Percentiles rank a stretch among this genome's conserved stretches.
These are phyloP conservation scores for Leishmania major DNA, from an alignment of 208 protist genomes.

Conservation along the genomic window DNA sequence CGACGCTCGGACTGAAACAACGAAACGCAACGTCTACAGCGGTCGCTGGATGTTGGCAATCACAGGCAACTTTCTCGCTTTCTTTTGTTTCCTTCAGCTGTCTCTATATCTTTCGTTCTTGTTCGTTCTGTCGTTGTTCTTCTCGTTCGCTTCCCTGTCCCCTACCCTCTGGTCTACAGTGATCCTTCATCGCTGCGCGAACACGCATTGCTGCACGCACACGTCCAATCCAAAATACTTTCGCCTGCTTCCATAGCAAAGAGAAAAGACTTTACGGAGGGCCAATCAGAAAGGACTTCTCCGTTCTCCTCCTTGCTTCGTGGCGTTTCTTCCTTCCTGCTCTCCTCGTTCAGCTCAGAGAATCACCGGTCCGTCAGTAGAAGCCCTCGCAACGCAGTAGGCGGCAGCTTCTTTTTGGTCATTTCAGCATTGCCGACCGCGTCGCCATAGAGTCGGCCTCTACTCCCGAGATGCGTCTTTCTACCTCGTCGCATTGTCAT, in stretches of 20 bases:
- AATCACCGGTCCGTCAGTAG: background rate
- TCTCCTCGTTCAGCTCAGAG: background rate
- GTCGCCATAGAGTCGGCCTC: background rate
- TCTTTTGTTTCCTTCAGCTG: background rate
- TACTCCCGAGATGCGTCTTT: slow-evolving; percentile 9
- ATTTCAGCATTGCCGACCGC: background rate
- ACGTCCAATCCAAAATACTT: background rate
- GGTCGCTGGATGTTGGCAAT: background rate
- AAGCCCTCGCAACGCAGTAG: background rate
- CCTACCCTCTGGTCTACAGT: too few relatives aligned
- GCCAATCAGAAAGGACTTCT: background rate
- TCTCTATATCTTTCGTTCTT: background rate
- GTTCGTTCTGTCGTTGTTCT: background rate
- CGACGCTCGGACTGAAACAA: too few relatives aligned
- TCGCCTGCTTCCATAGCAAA: background rate
- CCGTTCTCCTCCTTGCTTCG: background rate
- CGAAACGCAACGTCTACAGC: background rate
- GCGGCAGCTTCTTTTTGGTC: background rate
- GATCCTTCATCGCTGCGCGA: background rate
- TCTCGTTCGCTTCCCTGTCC: too few relatives aligned
- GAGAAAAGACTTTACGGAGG: background rate
- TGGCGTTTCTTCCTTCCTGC: background rate
- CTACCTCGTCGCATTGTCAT: background rate
- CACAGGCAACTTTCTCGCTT: background rate
- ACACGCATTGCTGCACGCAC: background rate